A percentile compares a stretch with the other conserved stretches of the same genome.
phyloP scores from a whole-genome alignment of 2,329 filamentous ascomycete genomes.

The Trichocomaceae sp. region DNA sequence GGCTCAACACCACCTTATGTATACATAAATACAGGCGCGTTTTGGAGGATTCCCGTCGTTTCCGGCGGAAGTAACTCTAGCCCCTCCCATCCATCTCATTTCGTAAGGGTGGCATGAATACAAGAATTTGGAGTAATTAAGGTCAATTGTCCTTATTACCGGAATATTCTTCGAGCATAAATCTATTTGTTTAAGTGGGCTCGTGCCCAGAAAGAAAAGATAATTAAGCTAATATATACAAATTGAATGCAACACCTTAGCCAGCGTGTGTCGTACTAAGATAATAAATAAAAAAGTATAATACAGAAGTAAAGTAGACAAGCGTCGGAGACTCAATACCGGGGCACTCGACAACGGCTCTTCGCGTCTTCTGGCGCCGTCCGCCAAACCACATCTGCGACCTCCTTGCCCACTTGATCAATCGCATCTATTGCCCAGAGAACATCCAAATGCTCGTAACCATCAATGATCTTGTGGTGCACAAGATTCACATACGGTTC shows the following conservation, averaged over 20 bases:
- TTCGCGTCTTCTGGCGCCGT: constrained; percentile 55
- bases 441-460: constrained; percentile 90
- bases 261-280: too few relatives aligned
- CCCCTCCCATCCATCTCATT: too few relatives aligned
- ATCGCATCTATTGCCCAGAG: constrained; percentile 89
- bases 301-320: not conserved
- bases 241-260: not conserved
- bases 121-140: too few relatives aligned
- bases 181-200: not conserved
- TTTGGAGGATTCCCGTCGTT: too few relatives aligned
- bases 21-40: too few relatives aligned
- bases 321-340: constrained; percentile 32
- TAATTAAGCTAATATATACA: not conserved
- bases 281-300: not conserved
- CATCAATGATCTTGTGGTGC: constrained; percentile 73
- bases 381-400: constrained; percentile 77
- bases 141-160: too few relatives aligned
- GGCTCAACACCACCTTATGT: too few relatives aligned
- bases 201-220: not conserved
- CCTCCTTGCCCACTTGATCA: constrained; percentile 72
- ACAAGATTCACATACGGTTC: constrained; percentile 78
- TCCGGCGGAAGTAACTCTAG: too few relatives aligned
- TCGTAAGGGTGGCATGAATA: too few relatives aligned
- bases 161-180: too few relatives aligned
- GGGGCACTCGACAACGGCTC: constrained; percentile 56